A percentile compares a stretch with the other conserved stretches of the same genome.
phyloP scores from a whole-genome alignment of 345 rosid genomes.

The Trapa bicornis region DNA sequence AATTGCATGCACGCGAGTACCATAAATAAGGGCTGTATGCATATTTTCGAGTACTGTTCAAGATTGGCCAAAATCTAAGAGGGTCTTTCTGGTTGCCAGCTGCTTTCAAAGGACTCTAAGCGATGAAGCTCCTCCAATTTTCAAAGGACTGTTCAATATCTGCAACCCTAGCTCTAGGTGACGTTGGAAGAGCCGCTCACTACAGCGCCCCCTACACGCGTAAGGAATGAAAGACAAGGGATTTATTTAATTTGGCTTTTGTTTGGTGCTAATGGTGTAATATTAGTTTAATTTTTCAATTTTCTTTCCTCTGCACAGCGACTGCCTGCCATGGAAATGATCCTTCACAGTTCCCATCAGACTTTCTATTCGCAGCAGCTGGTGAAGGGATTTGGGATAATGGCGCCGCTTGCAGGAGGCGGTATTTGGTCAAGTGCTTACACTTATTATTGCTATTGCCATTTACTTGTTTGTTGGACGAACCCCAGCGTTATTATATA shows the following conservation, averaged over 20 bases:
- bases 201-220: constrained; percentile 37
- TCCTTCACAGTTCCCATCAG: constrained; percentile 30
- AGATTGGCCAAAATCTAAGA: too few species aligned
- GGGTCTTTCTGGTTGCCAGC: too few species aligned
- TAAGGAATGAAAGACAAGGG: neutral
- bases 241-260: too few species aligned
- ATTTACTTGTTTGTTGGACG: neutral
- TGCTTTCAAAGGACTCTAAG: neutral
- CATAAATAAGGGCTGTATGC: too few species aligned
- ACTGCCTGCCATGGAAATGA: constrained; percentile 41
- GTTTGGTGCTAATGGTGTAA: too few species aligned
- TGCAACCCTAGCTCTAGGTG: constrained; percentile 9
- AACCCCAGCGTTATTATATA: too few species aligned
- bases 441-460: too few species aligned
- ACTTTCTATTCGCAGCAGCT: constrained; percentile 42
- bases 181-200: constrained; percentile 29
- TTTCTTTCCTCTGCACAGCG: constrained; percentile 17
- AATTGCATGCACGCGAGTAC: too few species aligned
- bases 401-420: constrained; percentile 50
- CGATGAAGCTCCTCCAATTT: neutral
- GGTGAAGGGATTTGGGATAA: constrained; percentile 61
- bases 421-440: constrained; percentile 24
- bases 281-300: neutral
- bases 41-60: too few species aligned
- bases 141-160: neutral